A percentile compares a stretch with the other conserved stretches of the same genome.
phyloP scores from a whole-genome alignment of 306 rosid species.

The Luffa acutangula region DNA sequence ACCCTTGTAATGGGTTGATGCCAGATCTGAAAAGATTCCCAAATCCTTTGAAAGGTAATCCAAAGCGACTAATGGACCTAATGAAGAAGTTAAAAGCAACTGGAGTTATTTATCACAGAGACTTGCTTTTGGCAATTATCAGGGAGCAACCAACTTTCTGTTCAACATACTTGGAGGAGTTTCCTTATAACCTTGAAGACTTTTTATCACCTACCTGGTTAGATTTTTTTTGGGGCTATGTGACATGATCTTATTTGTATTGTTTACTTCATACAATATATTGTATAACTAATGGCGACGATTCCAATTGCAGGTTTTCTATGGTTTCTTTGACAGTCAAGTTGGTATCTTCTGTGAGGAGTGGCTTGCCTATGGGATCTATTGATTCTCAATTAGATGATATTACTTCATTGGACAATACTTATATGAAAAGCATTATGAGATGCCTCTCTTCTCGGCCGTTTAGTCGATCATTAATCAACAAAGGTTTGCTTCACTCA shows the following conservation, averaged over 20 bases:
- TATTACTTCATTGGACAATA: slow-evolving; percentile 18
- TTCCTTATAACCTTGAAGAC: slow-evolving; percentile 74
- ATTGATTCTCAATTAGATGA: slow-evolving; percentile 27
- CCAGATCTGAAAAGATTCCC: slow-evolving; percentile 48
- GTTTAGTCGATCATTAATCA: slow-evolving; percentile 54
- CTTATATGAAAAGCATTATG: slow-evolving; percentile 36
- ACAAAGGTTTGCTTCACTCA: slow-evolving; percentile 70
- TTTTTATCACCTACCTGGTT: slow-evolving; percentile 59
- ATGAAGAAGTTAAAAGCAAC: slow-evolving; percentile 66
- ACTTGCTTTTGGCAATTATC: slow-evolving; percentile 71
- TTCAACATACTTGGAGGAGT: slow-evolving; percentile 73
- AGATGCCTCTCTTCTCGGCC: slow-evolving; percentile 71
- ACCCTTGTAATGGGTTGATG: slow-evolving; percentile 79
- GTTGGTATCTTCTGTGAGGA: slow-evolving; percentile 41
- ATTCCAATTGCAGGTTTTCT: slow-evolving; percentile 57
- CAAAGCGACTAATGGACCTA: slow-evolving; percentile 48
- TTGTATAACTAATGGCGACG: slow-evolving; percentile 19
- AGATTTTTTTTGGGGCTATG: slow-evolving; percentile 20
- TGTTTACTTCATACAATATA: neutral
- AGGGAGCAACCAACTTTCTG: slow-evolving; percentile 47
- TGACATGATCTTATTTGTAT: neutral
- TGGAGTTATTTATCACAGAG: slow-evolving; percentile 45
- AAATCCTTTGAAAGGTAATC: slow-evolving; percentile 60
- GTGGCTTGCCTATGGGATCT: slow-evolving; percentile 35
- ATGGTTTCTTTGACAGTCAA: slow-evolving; percentile 54